Evolutionary conservation across 2,329 filamentous ascomycete species (phyloP), one percentile per base, ranked within the genome.

Genomic region (Scedosporium boydii): DNA sequence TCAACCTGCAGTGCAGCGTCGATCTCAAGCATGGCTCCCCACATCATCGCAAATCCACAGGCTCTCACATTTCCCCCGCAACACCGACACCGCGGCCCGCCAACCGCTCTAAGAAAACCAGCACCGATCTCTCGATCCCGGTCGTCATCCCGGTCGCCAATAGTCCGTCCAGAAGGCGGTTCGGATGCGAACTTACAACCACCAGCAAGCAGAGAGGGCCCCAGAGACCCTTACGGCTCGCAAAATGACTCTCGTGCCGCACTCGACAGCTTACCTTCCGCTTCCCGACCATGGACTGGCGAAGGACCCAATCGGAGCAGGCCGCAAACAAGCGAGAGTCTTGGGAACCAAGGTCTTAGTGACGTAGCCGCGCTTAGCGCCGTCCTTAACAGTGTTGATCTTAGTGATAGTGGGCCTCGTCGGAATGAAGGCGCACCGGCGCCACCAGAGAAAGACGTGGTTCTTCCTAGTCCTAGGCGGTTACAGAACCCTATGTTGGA

Each of bases 1-100:
- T 42, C 59, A 9, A 61, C 46, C 29, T 41, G 26, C 16, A 56
- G 59, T n/a, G 48, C 48, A 23, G 59, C 42, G 16, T 61, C 59
- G n/a, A 55, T 29, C 6, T 27, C 26, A 5, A 61, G 48, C 34
- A n/a, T 61, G n/a, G 34, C 46, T 5, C 41, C 58, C 12, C 58
- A 60, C 42, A 18, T 60, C 14, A 27, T 46, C 21, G 26, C 42
- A n/a, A 56, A 61, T 14, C 48, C 48, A 2, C 59, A 46, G 48
- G 21, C 48, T 7, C 26, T 56, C 27, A 26, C 48, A 16, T 61
- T 61, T 29, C 59, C 59, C 23, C 21, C 26, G 18, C 27, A 55
- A 4, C n/a, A 55, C 27, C 48, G 48, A 48, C 23, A 34, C 29
- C 21, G 48, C 3, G 59, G 27, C n/a, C 46, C 48, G 21, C 48